These are phyloP conservation scores for Trypanosoma rangeli DNA, from an alignment of 208 protist species.

Conservation along the genomic window DNA sequence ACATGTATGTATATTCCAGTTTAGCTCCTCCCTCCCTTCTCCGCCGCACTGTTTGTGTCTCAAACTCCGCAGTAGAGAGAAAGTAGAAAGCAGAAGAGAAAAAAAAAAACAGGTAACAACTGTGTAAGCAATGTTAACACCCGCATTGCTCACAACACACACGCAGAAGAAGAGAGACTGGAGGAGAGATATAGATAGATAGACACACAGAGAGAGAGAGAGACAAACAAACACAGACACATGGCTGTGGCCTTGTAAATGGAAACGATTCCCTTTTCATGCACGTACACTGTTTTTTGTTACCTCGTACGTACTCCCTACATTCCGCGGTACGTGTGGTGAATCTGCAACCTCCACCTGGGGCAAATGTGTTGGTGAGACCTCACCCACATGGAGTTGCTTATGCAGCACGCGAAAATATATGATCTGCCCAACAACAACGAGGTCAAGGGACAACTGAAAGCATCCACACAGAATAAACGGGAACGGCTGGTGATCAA, in stretches of 20 bases:
- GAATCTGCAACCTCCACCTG: not conserved
- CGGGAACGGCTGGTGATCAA: constrained; percentile 50
- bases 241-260: too few relatives aligned
- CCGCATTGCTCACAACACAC: not conserved
- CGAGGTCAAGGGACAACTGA: constrained; percentile 57
- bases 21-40: too few relatives aligned
- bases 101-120: constrained; percentile 26
- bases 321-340: too few relatives aligned
- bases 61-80: too few relatives aligned
- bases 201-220: constrained; percentile 18
- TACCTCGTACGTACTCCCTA: too few relatives aligned
- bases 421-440: constrained; percentile 64
- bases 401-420: constrained; percentile 28
- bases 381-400: not conserved
- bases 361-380: not conserved
- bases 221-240: too few relatives aligned
- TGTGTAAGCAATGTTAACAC: too few relatives aligned
- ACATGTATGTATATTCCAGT: too few relatives aligned
- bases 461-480: constrained; percentile 72
- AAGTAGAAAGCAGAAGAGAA: not conserved
- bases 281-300: too few relatives aligned
- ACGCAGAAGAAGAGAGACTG: constrained; percentile 1
- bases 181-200: constrained; percentile 11
- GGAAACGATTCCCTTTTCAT: too few relatives aligned
- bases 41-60: too few relatives aligned